Conservation (phyloP, 805 yeast genomes). For the Komagataella pseudopastoris region DNA sequence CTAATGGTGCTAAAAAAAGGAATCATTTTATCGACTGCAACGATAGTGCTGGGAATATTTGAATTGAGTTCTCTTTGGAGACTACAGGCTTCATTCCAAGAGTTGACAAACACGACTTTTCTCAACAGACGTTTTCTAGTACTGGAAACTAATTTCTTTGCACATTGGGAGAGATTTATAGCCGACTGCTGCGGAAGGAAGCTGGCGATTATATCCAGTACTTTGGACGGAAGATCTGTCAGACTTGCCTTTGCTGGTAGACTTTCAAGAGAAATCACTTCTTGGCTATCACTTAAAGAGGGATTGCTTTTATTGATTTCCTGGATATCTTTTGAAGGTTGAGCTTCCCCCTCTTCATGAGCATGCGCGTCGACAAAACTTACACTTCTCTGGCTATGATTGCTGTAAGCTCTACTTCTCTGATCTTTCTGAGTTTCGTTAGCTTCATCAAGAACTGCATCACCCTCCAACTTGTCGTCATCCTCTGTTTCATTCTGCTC, state of each 20-base stretch:
- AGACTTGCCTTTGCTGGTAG: not conserved
- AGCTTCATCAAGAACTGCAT: not conserved
- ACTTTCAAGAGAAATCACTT: not conserved
- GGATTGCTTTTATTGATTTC: not conserved
- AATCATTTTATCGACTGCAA: not conserved
- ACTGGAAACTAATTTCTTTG: not conserved
- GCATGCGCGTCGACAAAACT: not conserved
- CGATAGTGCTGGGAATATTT: slow-evolving; percentile 1
- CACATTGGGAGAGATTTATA: not conserved
- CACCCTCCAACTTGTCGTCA: not conserved
- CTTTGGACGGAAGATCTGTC: not conserved
- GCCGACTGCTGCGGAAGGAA: not conserved
- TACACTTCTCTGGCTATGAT: not conserved
- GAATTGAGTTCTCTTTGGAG: not conserved
- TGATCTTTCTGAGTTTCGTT: not conserved
- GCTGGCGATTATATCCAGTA: not conserved
- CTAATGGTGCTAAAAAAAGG: slow-evolving; percentile 4
- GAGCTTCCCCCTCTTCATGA: not conserved
- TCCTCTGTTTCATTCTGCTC: not conserved
- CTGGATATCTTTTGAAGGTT: not conserved
- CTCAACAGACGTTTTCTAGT: slow-evolving; percentile 1
- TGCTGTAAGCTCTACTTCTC: not conserved
- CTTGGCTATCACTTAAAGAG: not conserved
- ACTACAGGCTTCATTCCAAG: not conserved
- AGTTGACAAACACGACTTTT: slow-evolving; percentile 2